These are phyloP conservation scores for Uncinocarpus reesii DNA, from an alignment of 2,329 filamentous ascomycete genomes.

Conservation along the genomic window DNA sequence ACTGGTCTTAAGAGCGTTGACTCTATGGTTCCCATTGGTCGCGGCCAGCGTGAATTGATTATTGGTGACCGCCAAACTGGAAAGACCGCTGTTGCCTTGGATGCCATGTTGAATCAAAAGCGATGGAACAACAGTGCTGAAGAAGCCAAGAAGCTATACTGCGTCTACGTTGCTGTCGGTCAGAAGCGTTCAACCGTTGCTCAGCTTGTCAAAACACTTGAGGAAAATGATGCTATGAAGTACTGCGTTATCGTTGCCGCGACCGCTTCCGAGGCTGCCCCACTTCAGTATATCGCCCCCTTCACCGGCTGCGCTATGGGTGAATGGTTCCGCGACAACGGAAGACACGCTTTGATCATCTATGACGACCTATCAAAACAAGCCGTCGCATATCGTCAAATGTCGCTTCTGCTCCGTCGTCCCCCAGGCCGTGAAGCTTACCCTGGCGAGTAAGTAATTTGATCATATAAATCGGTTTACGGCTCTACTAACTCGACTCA, in stretches of 20 bases:
- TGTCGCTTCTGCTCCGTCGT: slow-evolving; percentile 95
- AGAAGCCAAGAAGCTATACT: slow-evolving; percentile 98
- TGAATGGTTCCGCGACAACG: slow-evolving; percentile 72
- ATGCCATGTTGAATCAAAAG: slow-evolving; percentile 99
- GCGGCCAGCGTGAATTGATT: slow-evolving; percentile 99
- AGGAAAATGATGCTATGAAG: slow-evolving; percentile 99
- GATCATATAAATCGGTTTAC: neutral
- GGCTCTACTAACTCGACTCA: slow-evolving; percentile 23
- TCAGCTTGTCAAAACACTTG: slow-evolving; percentile 98
- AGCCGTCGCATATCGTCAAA: slow-evolving; percentile 95
- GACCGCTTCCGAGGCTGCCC: slow-evolving; percentile 92
- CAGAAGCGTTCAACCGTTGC: slow-evolving; percentile 99
- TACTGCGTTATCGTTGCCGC: slow-evolving; percentile 90
- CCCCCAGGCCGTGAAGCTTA: slow-evolving; percentile 98
- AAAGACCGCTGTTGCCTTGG: slow-evolving; percentile 97
- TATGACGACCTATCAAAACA: slow-evolving; percentile 97
- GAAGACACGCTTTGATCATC: slow-evolving; percentile 80
- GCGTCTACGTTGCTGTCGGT: slow-evolving; percentile 95
- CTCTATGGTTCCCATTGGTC: slow-evolving; percentile 98
- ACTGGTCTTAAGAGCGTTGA: slow-evolving; percentile 99
- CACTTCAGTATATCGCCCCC: slow-evolving; percentile 85
- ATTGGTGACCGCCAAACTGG: slow-evolving; percentile 99
- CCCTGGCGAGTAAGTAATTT: slow-evolving; percentile 63
- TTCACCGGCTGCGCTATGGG: slow-evolving; percentile 63
- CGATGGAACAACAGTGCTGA: slow-evolving; percentile 82